phyloP scores from a whole-genome alignment of 2,329 filamentous ascomycete genomes.

The Penicillium sclerotigenum region DNA sequence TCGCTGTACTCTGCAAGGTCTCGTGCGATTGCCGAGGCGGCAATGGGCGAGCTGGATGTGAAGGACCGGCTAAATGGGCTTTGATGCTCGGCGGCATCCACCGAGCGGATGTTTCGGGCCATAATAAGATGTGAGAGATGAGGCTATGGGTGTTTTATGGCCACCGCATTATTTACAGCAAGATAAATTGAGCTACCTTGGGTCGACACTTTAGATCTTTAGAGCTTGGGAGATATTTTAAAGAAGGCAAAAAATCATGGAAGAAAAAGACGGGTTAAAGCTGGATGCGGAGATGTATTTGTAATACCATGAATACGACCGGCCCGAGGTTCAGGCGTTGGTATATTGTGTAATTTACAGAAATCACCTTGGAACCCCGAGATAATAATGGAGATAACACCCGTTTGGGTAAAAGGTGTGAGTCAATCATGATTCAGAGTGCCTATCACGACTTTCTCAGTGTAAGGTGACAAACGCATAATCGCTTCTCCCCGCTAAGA shows the following conservation, averaged over 20 bases:
- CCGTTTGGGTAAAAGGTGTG: not conserved
- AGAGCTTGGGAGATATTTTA: not conserved
- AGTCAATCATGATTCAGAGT: not conserved
- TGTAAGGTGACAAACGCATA: no score
- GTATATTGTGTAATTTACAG: not conserved
- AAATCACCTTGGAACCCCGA: not conserved
- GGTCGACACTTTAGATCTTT: not conserved
- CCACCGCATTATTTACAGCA: conserved; percentile 4
- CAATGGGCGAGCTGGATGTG: conserved; percentile 61
- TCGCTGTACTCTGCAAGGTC: conserved; percentile 65
- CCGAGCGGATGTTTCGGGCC: conserved; percentile 29
- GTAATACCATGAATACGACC: not conserved
- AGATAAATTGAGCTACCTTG: not conserved
- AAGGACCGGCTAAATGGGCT: conserved; percentile 46
- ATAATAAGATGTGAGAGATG: conserved; percentile 19
- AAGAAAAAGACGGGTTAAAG: conserved; percentile 5
- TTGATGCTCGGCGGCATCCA: conserved; percentile 28
- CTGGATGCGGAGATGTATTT: conserved; percentile 6
- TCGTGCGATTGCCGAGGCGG: conserved; percentile 62
- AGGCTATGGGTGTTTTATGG: not conserved
- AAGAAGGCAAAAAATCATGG: not conserved
- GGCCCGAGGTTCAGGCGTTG: not conserved
- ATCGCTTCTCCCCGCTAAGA: not conserved
- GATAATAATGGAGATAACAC: not conserved
- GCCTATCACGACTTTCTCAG: not conserved